Evolutionary conservation across 1,139 yeast genomes (phyloP).

Genomic region (Taiozyma sp.): DNA sequence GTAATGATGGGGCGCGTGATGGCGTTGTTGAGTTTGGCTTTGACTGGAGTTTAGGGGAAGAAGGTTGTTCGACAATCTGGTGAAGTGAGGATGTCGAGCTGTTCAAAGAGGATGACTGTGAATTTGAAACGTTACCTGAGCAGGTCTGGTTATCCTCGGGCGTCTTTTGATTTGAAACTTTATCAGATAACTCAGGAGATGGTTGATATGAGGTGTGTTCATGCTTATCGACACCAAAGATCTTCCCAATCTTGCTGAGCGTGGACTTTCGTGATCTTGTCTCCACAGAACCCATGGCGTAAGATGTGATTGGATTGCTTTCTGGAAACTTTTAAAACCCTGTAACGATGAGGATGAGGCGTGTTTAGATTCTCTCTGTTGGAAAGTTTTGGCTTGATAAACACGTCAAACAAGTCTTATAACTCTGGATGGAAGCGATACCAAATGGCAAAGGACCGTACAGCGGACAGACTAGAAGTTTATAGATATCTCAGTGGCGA

Average conservation of each 20-base stretch:
- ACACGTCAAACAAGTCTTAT: background rate
- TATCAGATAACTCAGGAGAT: background rate
- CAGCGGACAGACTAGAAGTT: background rate
- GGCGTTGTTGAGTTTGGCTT: slow-evolving; percentile 8
- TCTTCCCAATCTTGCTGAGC: slow-evolving; percentile 27
- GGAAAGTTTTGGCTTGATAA: background rate
- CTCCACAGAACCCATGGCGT: slow-evolving; percentile 6
- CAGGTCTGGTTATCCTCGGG: background rate
- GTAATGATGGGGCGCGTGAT: slow-evolving; percentile 6
- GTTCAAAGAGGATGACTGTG: slow-evolving; percentile 10
- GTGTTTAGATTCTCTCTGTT: background rate
- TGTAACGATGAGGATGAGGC: too few relatives aligned
- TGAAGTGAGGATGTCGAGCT: slow-evolving; percentile 14
- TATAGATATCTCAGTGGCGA: background rate
- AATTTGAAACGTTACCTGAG: background rate
- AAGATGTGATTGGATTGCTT: background rate
- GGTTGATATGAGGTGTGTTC: background rate
- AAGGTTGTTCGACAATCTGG: slow-evolving; percentile 8
- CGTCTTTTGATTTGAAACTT: background rate
- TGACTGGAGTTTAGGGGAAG: slow-evolving; percentile 6
- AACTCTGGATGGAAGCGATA: background rate
- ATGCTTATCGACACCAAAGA: slow-evolving; percentile 22
- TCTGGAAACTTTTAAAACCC: background rate
- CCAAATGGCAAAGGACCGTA: background rate
- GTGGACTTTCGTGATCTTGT: slow-evolving; percentile 24